Evolutionary conservation across 1,284 basidiomycete species (phyloP), one percentile per base, ranked within the genome.

Genomic region (Cryptococcus sp.): DNA sequence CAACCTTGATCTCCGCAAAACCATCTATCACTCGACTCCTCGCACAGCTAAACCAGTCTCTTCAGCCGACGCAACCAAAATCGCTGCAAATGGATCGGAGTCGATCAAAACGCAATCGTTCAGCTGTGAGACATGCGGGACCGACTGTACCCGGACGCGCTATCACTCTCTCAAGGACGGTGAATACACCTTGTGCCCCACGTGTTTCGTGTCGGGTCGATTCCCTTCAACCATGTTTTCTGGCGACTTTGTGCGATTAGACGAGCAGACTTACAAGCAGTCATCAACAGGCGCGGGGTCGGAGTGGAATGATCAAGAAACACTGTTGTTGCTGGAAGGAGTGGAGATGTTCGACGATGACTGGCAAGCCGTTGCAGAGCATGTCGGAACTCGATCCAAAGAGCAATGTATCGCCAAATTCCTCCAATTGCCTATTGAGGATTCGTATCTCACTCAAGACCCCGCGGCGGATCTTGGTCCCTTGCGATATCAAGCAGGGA

Each of bases 321-420:
- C 89, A 19, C 80, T 99, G 15, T 80, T 91, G 2, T 82, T 99
- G 16, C 84, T 99, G 19, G 95, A 99, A 78, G 96, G 89, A 17
- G 86, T 99, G 52, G 95, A 99, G 80, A 95, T 99, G 91, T 93
- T 88, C 76, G 92, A 97, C 66, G 95, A 98, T 73, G 95, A 98
- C 74, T 99, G 94, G 95, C 87, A 87, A 27, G 85, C 87, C 40
- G 88, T 99, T 59, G 88, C 93, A 62, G 88, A 92, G 67, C 94
- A 99, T 74, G 93, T 99, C 48, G 90, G 88, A 15, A 92, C 92
- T 22, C 84, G 93, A 48, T 88, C 88, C 17, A 88, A 93, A 41
- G 93, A 98, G 73, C 91, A 96, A 78, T 98, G 95, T 76, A 90
- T 99, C 68, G 87, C 89, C 68, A 91, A 93, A 74, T 99, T 99